These are phyloP conservation scores for Leccinum arenicola DNA, from an alignment of 768 basidiomycete species.

Conservation along the genomic window DNA sequence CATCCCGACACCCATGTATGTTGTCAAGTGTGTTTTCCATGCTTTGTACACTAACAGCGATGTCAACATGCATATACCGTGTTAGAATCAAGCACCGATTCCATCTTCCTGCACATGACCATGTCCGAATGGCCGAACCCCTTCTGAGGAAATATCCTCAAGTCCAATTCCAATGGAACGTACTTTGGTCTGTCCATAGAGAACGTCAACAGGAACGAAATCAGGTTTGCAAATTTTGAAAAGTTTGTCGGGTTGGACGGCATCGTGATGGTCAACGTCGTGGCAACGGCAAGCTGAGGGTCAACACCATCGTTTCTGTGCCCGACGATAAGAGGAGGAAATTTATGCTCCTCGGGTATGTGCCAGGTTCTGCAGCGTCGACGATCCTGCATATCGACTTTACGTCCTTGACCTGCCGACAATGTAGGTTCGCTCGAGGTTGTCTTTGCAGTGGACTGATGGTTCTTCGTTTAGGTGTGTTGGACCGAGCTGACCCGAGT, in stretches of 20 bases:
- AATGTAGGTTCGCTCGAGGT: conserved; percentile 55
- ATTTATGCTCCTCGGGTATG: conserved; percentile 80
- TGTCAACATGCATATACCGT: conserved; percentile 79
- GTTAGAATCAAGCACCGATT: conserved; percentile 88
- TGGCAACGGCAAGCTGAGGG: conserved; percentile 71
- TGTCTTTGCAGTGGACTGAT: neutral
- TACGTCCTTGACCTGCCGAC: conserved; percentile 61
- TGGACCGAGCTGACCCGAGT: conserved; percentile 67
- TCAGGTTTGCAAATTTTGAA: conserved; percentile 95
- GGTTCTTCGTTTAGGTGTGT: conserved; percentile 48
- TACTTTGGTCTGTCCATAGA: conserved; percentile 88
- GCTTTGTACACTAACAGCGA: neutral
- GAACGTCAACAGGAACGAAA: conserved; percentile 85
- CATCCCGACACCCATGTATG: conserved; percentile 85
- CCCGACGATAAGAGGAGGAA: conserved; percentile 86
- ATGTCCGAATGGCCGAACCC: conserved; percentile 74
- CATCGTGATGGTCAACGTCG: conserved; percentile 90
- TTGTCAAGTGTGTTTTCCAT: conserved; percentile 1
- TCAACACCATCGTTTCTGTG: conserved; percentile 80
- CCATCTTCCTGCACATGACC: conserved; percentile 95
- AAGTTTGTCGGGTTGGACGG: conserved; percentile 96
- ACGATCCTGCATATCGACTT: conserved; percentile 88
- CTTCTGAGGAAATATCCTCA: conserved; percentile 88
- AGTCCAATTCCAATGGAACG: conserved; percentile 98
- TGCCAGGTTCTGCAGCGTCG: conserved; percentile 40